Evolutionary conservation across 305 asterid species (phyloP).

Genomic region (Fraxinus angustifolia): DNA sequence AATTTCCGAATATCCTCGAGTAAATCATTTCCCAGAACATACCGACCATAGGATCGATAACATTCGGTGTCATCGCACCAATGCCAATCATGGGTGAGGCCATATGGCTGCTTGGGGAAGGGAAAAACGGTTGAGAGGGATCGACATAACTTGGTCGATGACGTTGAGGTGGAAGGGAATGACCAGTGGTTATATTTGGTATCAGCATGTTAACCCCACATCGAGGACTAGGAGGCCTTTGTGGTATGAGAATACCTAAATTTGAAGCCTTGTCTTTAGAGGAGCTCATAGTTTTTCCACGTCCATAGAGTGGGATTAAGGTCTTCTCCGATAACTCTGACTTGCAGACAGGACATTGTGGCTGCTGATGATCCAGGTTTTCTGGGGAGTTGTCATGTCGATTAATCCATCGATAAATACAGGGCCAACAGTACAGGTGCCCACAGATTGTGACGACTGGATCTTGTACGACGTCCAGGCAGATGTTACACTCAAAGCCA

Average conservation of each 20-base stretch:
- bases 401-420: slow-evolving; percentile 60
- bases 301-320: slow-evolving; percentile 69
- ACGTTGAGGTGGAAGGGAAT: slow-evolving; percentile 25
- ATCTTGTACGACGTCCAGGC: slow-evolving; percentile 30
- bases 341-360: slow-evolving; percentile 80
- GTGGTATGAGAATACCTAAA: slow-evolving; percentile 38
- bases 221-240: slow-evolving; percentile 49
- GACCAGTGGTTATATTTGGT: slow-evolving; percentile 9
- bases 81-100: slow-evolving; percentile 22
- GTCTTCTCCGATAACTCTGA: slow-evolving; percentile 43
- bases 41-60: slow-evolving; percentile 47
- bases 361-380: slow-evolving; percentile 25
- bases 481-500: slow-evolving; percentile 34
- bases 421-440: slow-evolving; percentile 38
- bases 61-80: slow-evolving; percentile 26
- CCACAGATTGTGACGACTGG: slow-evolving; percentile 37
- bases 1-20: slow-evolving; percentile 54
- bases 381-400: slow-evolving; percentile 25
- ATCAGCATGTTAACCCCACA: slow-evolving; percentile 5
- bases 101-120: slow-evolving; percentile 11
- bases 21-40: slow-evolving; percentile 67
- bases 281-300: slow-evolving; percentile 36
- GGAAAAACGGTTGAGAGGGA: slow-evolving; percentile 1
- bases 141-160: slow-evolving; percentile 18
- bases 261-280: slow-evolving; percentile 24